Percentiles rank a stretch among this genome's conserved stretches.
Conservation (phyloP, 2,329 filamentous ascomycete genomes). For the Raffaelea ambrosiae region DNA sequence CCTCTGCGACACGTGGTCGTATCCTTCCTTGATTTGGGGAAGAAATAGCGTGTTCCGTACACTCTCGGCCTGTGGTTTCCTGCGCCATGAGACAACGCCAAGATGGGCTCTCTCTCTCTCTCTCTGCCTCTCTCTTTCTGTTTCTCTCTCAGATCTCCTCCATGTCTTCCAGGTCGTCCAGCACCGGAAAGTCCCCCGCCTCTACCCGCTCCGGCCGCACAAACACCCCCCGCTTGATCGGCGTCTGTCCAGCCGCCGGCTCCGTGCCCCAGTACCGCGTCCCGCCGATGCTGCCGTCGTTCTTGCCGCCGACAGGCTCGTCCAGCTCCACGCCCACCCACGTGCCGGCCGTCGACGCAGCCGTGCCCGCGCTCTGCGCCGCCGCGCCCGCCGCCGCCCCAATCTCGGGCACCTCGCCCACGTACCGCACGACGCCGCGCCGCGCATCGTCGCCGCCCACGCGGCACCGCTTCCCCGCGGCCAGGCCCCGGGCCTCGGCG, state of each 20-base stretch:
- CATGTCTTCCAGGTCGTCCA: slow-evolving; percentile 70
- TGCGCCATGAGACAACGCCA: no score
- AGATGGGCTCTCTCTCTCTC: background rate
- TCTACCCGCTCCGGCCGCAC: slow-evolving; percentile 72
- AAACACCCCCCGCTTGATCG: slow-evolving; percentile 66
- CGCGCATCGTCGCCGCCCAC: slow-evolving; percentile 59
- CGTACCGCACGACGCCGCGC: slow-evolving; percentile 61
- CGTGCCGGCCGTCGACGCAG: slow-evolving; percentile 48
- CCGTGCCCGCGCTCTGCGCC: slow-evolving; percentile 17
- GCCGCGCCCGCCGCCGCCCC: slow-evolving; percentile 1
- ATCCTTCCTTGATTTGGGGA: no score
- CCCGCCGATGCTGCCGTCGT: slow-evolving; percentile 58
- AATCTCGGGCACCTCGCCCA: slow-evolving; percentile 69
- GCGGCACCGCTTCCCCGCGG: slow-evolving; percentile 53
- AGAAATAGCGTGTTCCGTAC: no score
- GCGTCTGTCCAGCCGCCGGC: slow-evolving; percentile 27
- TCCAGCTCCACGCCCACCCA: slow-evolving; percentile 73
- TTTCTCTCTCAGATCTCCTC: slow-evolving; percentile 58
- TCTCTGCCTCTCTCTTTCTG: background rate
- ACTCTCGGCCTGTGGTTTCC: no score
- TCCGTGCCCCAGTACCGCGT: slow-evolving; percentile 62
- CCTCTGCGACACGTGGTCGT: no score
- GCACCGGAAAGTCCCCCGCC: slow-evolving; percentile 60
- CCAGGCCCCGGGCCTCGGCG: slow-evolving; percentile 59
- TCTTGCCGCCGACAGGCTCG: slow-evolving; percentile 76